Percentiles rank a stretch among this genome's conserved stretches.
Conservation (phyloP, 768 basidiomycete genomes). For the Crepidotus variabilis region DNA sequence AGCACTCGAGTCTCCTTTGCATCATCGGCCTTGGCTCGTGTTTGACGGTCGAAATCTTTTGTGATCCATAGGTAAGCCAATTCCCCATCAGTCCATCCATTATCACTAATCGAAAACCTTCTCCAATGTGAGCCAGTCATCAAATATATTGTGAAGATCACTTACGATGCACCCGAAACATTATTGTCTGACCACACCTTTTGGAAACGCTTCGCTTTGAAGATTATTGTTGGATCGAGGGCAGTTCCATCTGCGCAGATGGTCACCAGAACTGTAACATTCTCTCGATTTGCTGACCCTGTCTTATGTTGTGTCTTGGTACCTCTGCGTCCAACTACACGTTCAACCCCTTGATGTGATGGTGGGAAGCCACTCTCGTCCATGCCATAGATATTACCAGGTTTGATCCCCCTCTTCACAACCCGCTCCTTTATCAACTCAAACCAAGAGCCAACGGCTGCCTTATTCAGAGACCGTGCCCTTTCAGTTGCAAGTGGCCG, state of each 20-base stretch:
- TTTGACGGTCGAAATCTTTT: conserved; percentile 27
- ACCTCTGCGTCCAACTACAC: conserved; percentile 22
- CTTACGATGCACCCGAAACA: conserved; percentile 20
- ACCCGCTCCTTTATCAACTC: conserved; percentile 22
- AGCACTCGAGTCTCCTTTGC: conserved; percentile 24
- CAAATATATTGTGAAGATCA: background rate
- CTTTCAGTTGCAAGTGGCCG: conserved; percentile 20
- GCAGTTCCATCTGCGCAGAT: conserved; percentile 34
- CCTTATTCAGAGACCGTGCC: conserved; percentile 9
- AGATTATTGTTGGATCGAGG: conserved; percentile 28
- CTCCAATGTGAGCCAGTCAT: background rate
- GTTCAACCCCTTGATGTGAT: conserved; percentile 15
- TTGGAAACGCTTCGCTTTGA: conserved; percentile 29
- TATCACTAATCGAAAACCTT: conserved; percentile 19
- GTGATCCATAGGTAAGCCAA: conserved; percentile 19
- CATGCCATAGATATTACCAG: conserved; percentile 26
- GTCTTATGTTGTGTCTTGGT: conserved; percentile 24
- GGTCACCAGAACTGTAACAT: conserved; percentile 28
- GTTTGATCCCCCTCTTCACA: conserved; percentile 18
- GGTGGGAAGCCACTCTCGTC: conserved; percentile 21
- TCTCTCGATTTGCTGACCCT: conserved; percentile 25
- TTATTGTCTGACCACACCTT: conserved; percentile 29
- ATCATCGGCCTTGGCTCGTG: conserved; percentile 26
- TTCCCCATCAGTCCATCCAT: conserved; percentile 25
- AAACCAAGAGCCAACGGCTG: conserved; percentile 18